These are phyloP conservation scores for Lepidium sativum DNA, from an alignment of 345 rosid genomes.

Conservation along the genomic window DNA sequence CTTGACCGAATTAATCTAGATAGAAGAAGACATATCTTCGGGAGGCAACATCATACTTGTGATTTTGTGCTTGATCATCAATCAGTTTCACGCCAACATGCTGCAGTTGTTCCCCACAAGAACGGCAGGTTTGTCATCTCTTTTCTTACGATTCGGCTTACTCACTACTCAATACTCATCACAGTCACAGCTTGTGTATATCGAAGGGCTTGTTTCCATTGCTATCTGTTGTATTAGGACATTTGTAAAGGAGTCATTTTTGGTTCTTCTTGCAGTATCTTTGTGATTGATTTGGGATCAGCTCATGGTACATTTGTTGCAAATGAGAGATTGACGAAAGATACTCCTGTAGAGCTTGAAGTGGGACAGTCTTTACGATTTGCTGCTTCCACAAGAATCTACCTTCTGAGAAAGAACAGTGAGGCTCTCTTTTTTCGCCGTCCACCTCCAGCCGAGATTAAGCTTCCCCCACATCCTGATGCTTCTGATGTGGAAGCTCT, in stretches of 20 bases:
- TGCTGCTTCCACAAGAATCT: slow-evolving; percentile 87
- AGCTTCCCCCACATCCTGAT: slow-evolving; percentile 68
- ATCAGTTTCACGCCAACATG: slow-evolving; percentile 59
- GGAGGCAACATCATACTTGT: slow-evolving; percentile 74
- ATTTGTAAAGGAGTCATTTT: neutral
- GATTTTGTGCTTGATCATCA: slow-evolving; percentile 65
- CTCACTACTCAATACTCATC: no score
- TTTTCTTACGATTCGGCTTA: neutral
- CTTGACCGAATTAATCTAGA: slow-evolving; percentile 68
- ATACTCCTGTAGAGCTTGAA: slow-evolving; percentile 81
- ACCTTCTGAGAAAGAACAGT: slow-evolving; percentile 65
- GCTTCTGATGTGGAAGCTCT: slow-evolving; percentile 81
- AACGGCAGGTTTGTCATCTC: slow-evolving; percentile 22
- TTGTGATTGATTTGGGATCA: slow-evolving; percentile 83
- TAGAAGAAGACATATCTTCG: slow-evolving; percentile 73
- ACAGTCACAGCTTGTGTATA: neutral
- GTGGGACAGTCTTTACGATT: slow-evolving; percentile 76
- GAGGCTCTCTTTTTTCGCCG: slow-evolving; percentile 74
- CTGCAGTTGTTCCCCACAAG: slow-evolving; percentile 45
- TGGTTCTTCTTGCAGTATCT: slow-evolving; percentile 43
- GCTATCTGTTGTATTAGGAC: neutral
- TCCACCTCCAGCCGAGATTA: slow-evolving; percentile 53
- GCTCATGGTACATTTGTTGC: slow-evolving; percentile 95
- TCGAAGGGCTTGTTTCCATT: neutral
- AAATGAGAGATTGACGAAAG: slow-evolving; percentile 71